Conservation (phyloP, 305 asterid species). For the Plantago coronopus region DNA sequence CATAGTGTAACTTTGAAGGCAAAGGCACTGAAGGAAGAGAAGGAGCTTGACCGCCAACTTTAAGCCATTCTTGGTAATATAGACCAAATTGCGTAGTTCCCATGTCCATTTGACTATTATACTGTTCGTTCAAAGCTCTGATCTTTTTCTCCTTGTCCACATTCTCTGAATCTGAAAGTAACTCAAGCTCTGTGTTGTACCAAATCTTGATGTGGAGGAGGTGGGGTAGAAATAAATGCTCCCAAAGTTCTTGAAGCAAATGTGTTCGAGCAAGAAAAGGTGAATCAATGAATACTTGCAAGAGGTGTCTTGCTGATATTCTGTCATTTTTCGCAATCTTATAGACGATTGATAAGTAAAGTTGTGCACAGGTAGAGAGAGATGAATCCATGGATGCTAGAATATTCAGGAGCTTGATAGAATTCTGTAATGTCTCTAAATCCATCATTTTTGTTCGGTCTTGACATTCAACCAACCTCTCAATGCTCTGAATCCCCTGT, state of each 20-base stretch:
- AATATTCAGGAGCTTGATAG: slow-evolving; percentile 43
- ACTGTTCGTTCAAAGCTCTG: slow-evolving; percentile 42
- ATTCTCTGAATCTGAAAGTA: slow-evolving; percentile 27
- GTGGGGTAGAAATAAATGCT: slow-evolving; percentile 76
- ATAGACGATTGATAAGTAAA: slow-evolving; percentile 60
- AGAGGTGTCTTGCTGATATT: slow-evolving; percentile 54
- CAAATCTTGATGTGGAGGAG: slow-evolving; percentile 84
- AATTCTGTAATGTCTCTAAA: slow-evolving; percentile 40
- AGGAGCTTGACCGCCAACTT: slow-evolving; percentile 62
- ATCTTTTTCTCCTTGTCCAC: slow-evolving; percentile 34
- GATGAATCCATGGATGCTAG: slow-evolving; percentile 39
- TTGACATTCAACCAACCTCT: slow-evolving; percentile 39
- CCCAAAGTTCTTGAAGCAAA: slow-evolving; percentile 79
- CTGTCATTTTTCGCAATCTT: slow-evolving; percentile 49
- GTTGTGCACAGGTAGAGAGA: slow-evolving; percentile 60
- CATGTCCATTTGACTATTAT: slow-evolving; percentile 52
- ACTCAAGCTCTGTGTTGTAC: slow-evolving; percentile 53
- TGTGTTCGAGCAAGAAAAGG: slow-evolving; percentile 59
- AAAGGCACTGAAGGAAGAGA: slow-evolving; percentile 58
- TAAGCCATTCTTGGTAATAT: slow-evolving; percentile 76
- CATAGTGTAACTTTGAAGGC: slow-evolving; percentile 38
- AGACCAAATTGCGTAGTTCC: slow-evolving; percentile 61
- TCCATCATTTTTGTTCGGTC: slow-evolving; percentile 34
- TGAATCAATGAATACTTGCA: slow-evolving; percentile 55
- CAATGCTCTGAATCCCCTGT: slow-evolving; percentile 50